Evolutionary conservation across 73 alveolate genomes (phyloP).

Genomic region (Paramecium pentaurelia): DNA sequence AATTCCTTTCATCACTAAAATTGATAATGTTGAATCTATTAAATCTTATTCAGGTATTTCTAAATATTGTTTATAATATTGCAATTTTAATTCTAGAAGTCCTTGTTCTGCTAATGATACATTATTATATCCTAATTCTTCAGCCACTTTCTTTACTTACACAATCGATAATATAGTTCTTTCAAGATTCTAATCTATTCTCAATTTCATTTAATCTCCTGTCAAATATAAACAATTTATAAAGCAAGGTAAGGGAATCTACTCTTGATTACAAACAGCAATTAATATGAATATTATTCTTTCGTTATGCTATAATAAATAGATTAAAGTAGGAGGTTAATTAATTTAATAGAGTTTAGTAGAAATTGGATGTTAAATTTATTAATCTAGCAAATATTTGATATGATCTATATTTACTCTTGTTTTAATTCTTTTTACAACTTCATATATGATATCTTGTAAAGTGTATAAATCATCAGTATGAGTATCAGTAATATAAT

Average conservation of each 20-base stretch:
- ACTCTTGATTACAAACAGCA: background rate
- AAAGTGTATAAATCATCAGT: background rate
- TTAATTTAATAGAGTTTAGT: background rate
- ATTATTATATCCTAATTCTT: background rate
- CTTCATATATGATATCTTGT: background rate
- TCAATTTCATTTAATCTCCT: background rate
- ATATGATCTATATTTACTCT: background rate
- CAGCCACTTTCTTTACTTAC: background rate
- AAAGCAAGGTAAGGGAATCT: background rate
- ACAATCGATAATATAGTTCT: background rate
- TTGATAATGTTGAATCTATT: background rate
- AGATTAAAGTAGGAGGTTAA: background rate
- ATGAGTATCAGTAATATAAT: background rate
- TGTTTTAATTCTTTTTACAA: background rate
- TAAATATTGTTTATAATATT: background rate
- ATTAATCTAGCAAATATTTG: background rate
- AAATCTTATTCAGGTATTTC: background rate
- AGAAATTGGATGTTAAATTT: background rate
- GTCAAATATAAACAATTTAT: background rate
- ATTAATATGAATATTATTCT: background rate
- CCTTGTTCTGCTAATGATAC: background rate
- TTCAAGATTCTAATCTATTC: background rate
- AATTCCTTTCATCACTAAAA: background rate
- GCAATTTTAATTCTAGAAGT: background rate
- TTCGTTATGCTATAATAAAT: background rate